A percentile compares a stretch with the other conserved stretches of the same genome.
Evolutionary conservation across 768 basidiomycete species (phyloP).

Genomic region (Chiua virens): DNA sequence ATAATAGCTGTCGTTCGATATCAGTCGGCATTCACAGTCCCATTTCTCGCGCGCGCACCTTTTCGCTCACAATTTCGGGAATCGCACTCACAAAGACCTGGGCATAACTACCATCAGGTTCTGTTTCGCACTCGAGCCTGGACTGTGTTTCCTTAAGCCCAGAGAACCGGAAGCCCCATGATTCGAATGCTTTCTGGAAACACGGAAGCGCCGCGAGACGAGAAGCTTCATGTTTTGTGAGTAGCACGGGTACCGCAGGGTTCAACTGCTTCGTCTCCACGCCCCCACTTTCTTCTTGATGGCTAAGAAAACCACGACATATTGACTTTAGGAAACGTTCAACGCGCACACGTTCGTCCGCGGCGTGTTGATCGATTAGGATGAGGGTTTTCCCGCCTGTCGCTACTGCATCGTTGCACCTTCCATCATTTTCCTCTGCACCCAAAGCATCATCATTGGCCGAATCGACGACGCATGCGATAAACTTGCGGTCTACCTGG

Average conservation of each 20-base stretch:
- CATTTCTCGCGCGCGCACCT: constrained; percentile 38
- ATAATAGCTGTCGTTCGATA: constrained; percentile 47
- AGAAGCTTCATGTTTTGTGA: constrained; percentile 64
- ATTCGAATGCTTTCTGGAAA: constrained; percentile 48
- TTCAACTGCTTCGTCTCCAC: constrained; percentile 45
- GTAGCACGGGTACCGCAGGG: constrained; percentile 59
- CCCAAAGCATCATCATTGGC: constrained; percentile 15
- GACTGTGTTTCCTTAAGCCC: constrained; percentile 31
- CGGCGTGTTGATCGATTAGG: constrained; percentile 95
- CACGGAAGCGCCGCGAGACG: constrained; percentile 43
- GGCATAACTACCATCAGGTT: constrained; percentile 42
- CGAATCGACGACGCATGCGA: constrained; percentile 63
- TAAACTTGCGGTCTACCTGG: constrained; percentile 91
- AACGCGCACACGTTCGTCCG: constrained; percentile 93
- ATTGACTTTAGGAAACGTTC: constrained; percentile 76
- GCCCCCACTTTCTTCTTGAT: constrained; percentile 36
- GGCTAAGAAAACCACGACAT: constrained; percentile 63
- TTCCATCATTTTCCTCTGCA: constrained; percentile 12
- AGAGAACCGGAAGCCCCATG: constrained; percentile 70
- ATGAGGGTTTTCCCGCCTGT: constrained; percentile 46
- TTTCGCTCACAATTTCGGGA: constrained; percentile 71
- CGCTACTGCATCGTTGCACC: constrained; percentile 13
- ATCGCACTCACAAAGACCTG: constrained; percentile 65
- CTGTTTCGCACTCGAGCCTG: constrained; percentile 16
- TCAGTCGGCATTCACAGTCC: constrained; percentile 7